Conservation (phyloP, 2,329 filamentous ascomycete genomes). For the Nothopassalora personata region DNA sequence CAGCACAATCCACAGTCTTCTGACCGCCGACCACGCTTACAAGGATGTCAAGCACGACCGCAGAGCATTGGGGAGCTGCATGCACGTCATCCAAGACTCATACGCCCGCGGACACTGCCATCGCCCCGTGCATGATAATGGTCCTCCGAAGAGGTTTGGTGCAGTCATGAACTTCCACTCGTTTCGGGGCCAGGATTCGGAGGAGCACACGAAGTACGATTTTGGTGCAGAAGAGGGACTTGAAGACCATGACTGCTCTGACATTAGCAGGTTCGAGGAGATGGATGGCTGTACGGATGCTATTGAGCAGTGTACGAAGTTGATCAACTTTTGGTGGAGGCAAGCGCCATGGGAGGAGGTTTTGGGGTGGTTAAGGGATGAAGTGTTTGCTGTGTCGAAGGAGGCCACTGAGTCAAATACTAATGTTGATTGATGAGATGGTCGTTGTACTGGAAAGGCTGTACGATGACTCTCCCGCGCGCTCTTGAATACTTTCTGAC, state of each 20-base stretch:
- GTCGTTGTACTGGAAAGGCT: too few species aligned
- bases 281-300: conserved; percentile 9
- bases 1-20: background rate
- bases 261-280: conserved; percentile 1
- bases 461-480: too few species aligned
- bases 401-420: background rate
- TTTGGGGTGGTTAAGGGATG: background rate
- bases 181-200: conserved; percentile 6
- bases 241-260: conserved; percentile 4
- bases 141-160: conserved; percentile 3
- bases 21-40: conserved; percentile 3
- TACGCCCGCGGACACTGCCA: conserved; percentile 5
- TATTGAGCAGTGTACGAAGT: conserved; percentile 1
- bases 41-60: conserved; percentile 3
- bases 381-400: conserved; percentile 3
- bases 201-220: conserved; percentile 8
- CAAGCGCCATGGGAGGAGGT: conserved; percentile 5
- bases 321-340: conserved; percentile 7
- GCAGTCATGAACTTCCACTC: conserved; percentile 6
- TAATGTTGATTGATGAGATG: background rate
- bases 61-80: conserved; percentile 3
- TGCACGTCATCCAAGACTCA: conserved; percentile 9
- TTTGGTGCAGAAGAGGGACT: background rate
- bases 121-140: background rate
- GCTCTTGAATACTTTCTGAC: too few species aligned